A percentile compares a stretch with the other conserved stretches of the same genome.
Evolutionary conservation across 2,329 filamentous ascomycete genomes (phyloP).

Genomic region (Claviceps sp.): DNA sequence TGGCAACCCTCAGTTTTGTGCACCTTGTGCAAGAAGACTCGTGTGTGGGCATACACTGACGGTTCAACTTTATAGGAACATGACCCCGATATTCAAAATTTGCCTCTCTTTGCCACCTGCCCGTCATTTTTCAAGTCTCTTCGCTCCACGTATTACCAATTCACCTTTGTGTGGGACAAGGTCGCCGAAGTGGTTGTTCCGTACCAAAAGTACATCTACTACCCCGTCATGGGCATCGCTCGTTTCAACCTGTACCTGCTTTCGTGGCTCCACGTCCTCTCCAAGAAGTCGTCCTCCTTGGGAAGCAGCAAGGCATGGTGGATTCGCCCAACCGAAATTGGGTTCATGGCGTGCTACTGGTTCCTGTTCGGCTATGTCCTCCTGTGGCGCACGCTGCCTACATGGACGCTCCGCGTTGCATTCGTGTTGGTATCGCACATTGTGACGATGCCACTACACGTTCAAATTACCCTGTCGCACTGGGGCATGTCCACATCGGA

Average conservation of each 20-base stretch:
- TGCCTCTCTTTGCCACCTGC: conserved; percentile 55
- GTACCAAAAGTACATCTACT: conserved; percentile 55
- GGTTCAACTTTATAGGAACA: conserved; percentile 26
- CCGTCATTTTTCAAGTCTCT: conserved; percentile 52
- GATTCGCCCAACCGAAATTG: conserved; percentile 53
- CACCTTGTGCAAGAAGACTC: not conserved
- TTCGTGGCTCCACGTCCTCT: conserved; percentile 51
- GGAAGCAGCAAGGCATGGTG: conserved; percentile 47
- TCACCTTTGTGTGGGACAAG: conserved; percentile 49
- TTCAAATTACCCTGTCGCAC: conserved; percentile 60
- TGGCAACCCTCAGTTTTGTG: not conserved
- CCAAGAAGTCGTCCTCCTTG: conserved; percentile 39
- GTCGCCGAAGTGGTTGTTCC: conserved; percentile 44
- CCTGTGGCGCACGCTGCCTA: conserved; percentile 46
- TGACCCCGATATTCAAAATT: conserved; percentile 50
- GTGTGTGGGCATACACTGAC: not conserved
- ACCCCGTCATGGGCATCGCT: conserved; percentile 51
- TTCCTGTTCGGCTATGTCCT: conserved; percentile 54
- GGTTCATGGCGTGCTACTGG: conserved; percentile 52
- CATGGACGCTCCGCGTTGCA: conserved; percentile 39
- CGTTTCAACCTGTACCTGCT: conserved; percentile 62
- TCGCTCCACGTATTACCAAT: conserved; percentile 53
- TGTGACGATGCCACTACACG: conserved; percentile 53
- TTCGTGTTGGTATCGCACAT: conserved; percentile 54
- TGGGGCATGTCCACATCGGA: conserved; percentile 59